Evolutionary conservation across 768 basidiomycete genomes (phyloP), one percentile per base, ranked within the genome.

Genomic region (Exsudoporus frostii): DNA sequence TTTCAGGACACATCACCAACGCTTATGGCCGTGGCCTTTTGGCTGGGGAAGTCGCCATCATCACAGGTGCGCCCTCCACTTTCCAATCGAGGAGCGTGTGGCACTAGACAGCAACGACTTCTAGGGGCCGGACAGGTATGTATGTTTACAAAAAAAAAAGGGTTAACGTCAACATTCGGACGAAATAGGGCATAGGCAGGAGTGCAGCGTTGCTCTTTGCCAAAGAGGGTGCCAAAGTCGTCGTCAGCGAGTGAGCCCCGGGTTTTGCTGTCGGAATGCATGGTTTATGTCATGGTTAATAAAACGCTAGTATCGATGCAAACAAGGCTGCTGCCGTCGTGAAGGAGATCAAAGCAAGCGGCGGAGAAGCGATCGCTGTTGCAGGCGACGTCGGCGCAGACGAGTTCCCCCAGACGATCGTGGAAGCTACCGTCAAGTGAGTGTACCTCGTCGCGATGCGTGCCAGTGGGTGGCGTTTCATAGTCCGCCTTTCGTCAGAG

Each of bases 201-300:
- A 82, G 85, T 29, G 76, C 80, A 36, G 91, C 91, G 1, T 71
- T 92, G 30, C 75, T 90, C 38, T 92, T 91, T 61, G 86, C 90
- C 5, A 84, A 83, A 56, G 91, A 93, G 65, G 91, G 91, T 17
- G 90, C 91, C 15, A 92, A 88, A 65, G 84, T 93, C 46, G 89
- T 93, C 58, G 85, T 87, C 46, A 84, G 85, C 78, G 91, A 93
- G 86, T 91, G 49, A 66, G 75, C 58, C 2, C 13, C 24, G 42
- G n/a, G n/a, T n/a, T n/a, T 46, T 19, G 30, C 13, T n/a, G 22
- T 34, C n/a, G 44, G 41, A 19, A 17, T 13, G 8, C 7, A 34
- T 20, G n/a, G 19, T 17, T n/a, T n/a, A 19, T 43, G 13, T 43
- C 44, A n/a, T 30, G 11, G 24, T 32, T 65, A 24, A 22, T 19